Evolutionary conservation across 2,329 filamentous ascomycete genomes (phyloP), one percentile per base, ranked within the genome.

Genomic region (Orbilia blumenaviensis): DNA sequence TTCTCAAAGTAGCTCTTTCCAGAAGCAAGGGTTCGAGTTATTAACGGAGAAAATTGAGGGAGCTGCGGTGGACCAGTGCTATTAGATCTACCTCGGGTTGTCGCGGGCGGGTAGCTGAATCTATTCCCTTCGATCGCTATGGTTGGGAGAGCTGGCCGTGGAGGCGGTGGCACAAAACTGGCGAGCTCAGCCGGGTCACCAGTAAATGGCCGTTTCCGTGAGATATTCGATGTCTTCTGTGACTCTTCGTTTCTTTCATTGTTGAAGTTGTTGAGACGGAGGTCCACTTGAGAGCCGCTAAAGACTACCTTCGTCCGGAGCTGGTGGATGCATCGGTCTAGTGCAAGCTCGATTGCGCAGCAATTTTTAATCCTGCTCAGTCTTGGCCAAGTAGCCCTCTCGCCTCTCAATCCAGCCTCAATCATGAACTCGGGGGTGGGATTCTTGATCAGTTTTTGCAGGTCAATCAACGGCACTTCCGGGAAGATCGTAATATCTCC

Each of bases 401-500:
- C 92, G 5, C 94, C 94, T 25, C 88, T 87, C 5, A 92, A 84
- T 80, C 91, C 91, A 7, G 92, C 90, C 52, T 91, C 87, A 3
- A 90, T 82, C 92, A 98, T 96, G 81, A 96, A 98, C 3, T 94
- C 92, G 0, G 89, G 84, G 0, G 91, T 93, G 0, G 94, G 94
- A 72, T 98, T 98, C 78, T 87, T 90, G 48, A 98, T 85, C 25
- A 97, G 89, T 7, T 88, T 87, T 0, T 91, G 90, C 21, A 96
- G 88, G 77, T 96, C 90, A 6, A 89, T 86, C 62, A 91, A 89
- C 3, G 87, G 88, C 71, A 96, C 90, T 64, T 93, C 89, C 0
- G 94, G 94, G 32, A 96, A 86, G 64, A 98, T 97, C 48, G 93
- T 98, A 81, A 98, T 97, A 82, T 98, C 94, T 5, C 94, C 94